Evolutionary conservation across 768 basidiomycete genomes (phyloP), one percentile per base, ranked within the genome.

Genomic region (Kwoniella newhampshirensis): DNA sequence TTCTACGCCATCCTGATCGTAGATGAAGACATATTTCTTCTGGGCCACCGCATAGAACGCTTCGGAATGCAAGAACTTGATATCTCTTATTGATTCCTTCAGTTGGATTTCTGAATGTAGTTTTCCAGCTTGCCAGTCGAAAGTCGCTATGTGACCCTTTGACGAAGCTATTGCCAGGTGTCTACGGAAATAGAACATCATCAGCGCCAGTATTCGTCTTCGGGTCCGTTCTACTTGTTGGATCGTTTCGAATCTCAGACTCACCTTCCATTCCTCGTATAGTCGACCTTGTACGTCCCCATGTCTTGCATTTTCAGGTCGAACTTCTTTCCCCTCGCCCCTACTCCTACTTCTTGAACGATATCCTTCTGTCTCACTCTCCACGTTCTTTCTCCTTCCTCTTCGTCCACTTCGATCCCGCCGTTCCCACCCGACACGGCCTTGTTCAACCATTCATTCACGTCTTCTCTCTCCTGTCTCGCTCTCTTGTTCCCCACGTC

Each of bases 61-160:
- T 49, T 96, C 89, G 62, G 94, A 89, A 70, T 97, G 93, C 6
- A 99, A 78, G 70, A 91, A 97, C 87, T 89, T 90, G 75, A 99
- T 87, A 74, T 96, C 94, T 63, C 92, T 79, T 68, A 89, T 89
- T 21, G 88, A 90, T 78, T 98, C 94, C 37, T 56, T 60, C 7
- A 98, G 78, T 64, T 94, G 90, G 17, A 97, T 79, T 71, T 98
- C 94, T 4, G 88, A 81, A 69, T 92, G 88, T 25, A 96, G 77
- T 28, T 84, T 83, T 0, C 91, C 91, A 0, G 87, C 85, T 72
- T 88, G 86, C 89, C 89, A 92, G 75, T 98, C 92, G 66, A 97
- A 93, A 0, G 91, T 89, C 2, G 91, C 89, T 17, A 91, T 85
- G 78, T 96, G 91, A 0, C 96, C 93, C 30, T 80, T 81, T 12